Evolutionary conservation across 176 grass and related monocot species (phyloP), one percentile per base, ranked within the genome.

Genomic region (Neostapfia colusana): DNA sequence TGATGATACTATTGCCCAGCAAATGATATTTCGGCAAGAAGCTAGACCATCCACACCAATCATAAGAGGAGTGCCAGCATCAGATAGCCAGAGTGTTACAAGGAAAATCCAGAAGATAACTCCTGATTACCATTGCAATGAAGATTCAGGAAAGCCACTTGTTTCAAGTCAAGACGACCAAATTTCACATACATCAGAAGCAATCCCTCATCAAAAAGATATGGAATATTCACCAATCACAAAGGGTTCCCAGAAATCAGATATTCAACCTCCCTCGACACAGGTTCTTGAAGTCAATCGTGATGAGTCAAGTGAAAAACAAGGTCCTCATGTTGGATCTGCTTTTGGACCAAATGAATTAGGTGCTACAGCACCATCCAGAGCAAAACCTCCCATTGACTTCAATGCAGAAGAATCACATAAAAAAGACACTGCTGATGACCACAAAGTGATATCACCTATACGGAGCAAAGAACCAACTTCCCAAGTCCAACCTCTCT

Each of bases 361-460:
- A 59, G 63, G 42, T 27, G 27, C 39, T 48, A 43, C 42, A 43
- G 42, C 8, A 43, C 42, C 9, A 10, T 11, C 42, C 42, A 43
- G 1, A 43, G 42, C 42, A 43, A 43, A 43, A 43, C 0, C 42
- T 57, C 37, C 0, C 65, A 26, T 25, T 57, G 70, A 67, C 26
- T 21, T 36, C n/a, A 14, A 15, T 40, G 16, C 55, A 54, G 79
- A 73, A 71, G 20, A 61, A 21, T 54, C 71, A 75, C 23, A 62
- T 68, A 69, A 62, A 75, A 61, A 59, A 62, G 65, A 69, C 18
- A 81, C 35, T 81, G 23, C 21, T 42, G 45, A 64, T 71, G 73
- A 82, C 67, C 45, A 28, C 49, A 82, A 82, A 87, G 65, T 49
- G 57, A n/a, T 8, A 15, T 10, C 78, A 65, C 60, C 48, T 25